Evolutionary conservation across 2,329 filamentous ascomycete genomes (phyloP).

Genomic region (Cladosporium cucumerinum): DNA sequence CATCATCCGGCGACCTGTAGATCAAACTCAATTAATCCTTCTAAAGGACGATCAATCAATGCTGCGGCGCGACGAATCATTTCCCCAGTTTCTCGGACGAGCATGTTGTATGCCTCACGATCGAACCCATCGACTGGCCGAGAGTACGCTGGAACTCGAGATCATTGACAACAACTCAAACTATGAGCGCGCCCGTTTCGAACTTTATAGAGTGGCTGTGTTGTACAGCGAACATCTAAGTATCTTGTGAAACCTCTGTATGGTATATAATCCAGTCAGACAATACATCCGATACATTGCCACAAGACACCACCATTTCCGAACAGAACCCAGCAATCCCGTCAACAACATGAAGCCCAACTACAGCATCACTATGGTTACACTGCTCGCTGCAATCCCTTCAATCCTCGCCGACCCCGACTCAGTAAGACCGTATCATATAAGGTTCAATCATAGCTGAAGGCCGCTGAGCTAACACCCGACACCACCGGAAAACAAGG

Average conservation of each 20-base stretch:
- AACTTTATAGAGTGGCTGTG: not conserved
- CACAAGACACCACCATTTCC: not conserved
- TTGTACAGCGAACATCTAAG: not conserved
- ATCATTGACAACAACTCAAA: not conserved
- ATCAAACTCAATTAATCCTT: not conserved
- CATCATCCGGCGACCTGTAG: not conserved
- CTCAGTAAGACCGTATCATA: not conserved
- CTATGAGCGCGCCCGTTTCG: not conserved
- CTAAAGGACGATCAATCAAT: not conserved
- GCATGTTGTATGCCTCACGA: not conserved
- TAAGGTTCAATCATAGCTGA: not conserved
- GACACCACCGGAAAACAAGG: not conserved
- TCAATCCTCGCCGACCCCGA: not conserved
- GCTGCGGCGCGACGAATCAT: not conserved
- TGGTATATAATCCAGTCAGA: not conserved
- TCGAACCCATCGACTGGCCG: not conserved
- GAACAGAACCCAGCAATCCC: not conserved
- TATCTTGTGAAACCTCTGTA: not conserved
- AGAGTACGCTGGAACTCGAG: not conserved
- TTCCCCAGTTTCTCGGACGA: not conserved
- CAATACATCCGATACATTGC: not conserved
- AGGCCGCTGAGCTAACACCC: not conserved
- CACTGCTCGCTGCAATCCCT: not conserved
- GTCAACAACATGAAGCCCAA: not conserved
- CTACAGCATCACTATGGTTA: not conserved